A percentile compares a stretch with the other conserved stretches of the same genome.
Evolutionary conservation across 129 eudicot species (phyloP).

Genomic region (Cynara cardunculus): DNA sequence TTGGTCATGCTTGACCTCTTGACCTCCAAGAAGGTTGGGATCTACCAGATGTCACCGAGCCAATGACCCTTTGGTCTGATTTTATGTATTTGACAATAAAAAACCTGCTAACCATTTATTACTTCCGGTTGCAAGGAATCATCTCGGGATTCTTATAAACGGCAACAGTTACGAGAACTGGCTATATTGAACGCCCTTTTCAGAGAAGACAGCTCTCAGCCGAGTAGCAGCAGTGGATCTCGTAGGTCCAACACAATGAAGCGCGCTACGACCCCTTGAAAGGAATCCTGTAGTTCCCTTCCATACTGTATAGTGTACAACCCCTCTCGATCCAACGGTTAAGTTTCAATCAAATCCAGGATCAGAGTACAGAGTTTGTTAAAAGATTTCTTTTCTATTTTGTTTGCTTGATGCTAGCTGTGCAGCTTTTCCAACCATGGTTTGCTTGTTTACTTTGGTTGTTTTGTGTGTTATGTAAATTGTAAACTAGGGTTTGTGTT

Average conservation of each 20-base stretch:
- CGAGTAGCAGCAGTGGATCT: constrained; percentile 54
- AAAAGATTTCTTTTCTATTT: neutral
- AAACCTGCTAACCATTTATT: neutral
- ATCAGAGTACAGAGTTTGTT: neutral
- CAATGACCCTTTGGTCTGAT: neutral
- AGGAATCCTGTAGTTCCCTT: constrained; percentile 4
- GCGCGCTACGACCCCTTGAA: constrained; percentile 50
- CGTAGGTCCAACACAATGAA: constrained; percentile 55
- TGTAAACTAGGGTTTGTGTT: neutral
- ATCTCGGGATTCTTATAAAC: constrained; percentile 51
- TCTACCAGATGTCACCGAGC: too few species aligned
- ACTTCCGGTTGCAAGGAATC: constrained; percentile 40
- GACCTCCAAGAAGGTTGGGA: neutral
- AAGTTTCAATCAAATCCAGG: neutral
- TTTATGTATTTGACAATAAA: neutral
- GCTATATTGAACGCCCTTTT: constrained; percentile 53
- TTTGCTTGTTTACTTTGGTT: neutral
- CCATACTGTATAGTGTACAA: neutral
- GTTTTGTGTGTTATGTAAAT: neutral
- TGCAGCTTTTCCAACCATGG: constrained; percentile 2
- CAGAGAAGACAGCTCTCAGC: constrained; percentile 56
- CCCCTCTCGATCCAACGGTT: neutral
- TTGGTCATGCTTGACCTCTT: too few species aligned
- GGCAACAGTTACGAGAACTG: constrained; percentile 64
- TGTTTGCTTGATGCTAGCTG: constrained; percentile 8